phyloP scores from a whole-genome alignment of 169 alveolate species.

The Cryptosporidium parvum region DNA sequence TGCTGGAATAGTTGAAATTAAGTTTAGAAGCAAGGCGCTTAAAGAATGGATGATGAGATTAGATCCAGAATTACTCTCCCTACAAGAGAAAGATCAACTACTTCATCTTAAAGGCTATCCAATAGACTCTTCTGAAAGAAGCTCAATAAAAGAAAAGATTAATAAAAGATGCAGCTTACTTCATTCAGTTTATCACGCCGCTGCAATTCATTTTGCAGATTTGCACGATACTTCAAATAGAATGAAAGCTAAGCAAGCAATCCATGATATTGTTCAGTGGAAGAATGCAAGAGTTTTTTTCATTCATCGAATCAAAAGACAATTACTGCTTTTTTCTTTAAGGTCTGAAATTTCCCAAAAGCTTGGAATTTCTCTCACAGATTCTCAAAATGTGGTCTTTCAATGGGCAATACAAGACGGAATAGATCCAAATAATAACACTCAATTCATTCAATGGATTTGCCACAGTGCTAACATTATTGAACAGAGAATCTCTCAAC shows the following conservation, averaged over 20 bases:
- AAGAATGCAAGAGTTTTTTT: constrained; percentile 82
- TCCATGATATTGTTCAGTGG: constrained; percentile 85
- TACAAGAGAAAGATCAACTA: constrained; percentile 63
- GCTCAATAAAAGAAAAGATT: constrained; percentile 78
- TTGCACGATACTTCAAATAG: constrained; percentile 87
- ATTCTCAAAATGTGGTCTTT: constrained; percentile 48
- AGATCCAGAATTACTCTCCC: constrained; percentile 77
- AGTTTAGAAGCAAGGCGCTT: constrained; percentile 80
- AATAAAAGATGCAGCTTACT: constrained; percentile 79
- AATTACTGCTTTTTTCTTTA: constrained; percentile 79
- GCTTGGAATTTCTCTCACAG: constrained; percentile 31
- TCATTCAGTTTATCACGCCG: constrained; percentile 79
- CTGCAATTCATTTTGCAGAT: constrained; percentile 86
- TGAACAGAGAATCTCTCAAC: constrained; percentile 56
- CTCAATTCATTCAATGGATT: constrained; percentile 66
- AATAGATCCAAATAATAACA: constrained; percentile 54
- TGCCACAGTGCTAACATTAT: constrained; percentile 58
- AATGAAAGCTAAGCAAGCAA: constrained; percentile 87
- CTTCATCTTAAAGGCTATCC: constrained; percentile 76
- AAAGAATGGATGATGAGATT: constrained; percentile 79
- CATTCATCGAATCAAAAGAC: constrained; percentile 82
- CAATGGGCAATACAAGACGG: constrained; percentile 72
- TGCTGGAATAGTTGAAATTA: constrained; percentile 85
- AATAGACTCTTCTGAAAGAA: constrained; percentile 71
- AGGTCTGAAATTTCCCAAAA: constrained; percentile 75